A percentile compares a stretch with the other conserved stretches of the same genome.
phyloP scores from a whole-genome alignment of 768 basidiomycete genomes.

The Mycena haematopus region DNA sequence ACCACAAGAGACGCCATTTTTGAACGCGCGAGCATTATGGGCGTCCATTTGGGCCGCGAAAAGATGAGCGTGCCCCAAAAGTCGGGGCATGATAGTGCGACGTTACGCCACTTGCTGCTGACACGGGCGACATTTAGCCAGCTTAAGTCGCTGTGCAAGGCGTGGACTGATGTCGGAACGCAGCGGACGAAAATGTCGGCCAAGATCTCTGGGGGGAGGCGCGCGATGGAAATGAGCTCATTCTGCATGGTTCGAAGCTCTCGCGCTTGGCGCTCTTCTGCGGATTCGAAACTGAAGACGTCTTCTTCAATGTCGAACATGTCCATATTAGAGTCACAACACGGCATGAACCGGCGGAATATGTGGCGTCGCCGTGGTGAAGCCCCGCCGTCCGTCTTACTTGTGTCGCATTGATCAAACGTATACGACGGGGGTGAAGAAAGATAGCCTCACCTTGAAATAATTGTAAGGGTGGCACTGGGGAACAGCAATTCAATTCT shows the following conservation, averaged over 20 bases:
- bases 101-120: conserved; percentile 24
- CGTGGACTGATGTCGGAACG: conserved; percentile 17
- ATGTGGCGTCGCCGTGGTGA: conserved; percentile 1
- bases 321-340: conserved; percentile 2
- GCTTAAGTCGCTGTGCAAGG: conserved; percentile 12
- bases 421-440: background rate
- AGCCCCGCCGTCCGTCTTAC: background rate
- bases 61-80: conserved; percentile 30
- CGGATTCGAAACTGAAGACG: conserved; percentile 6
- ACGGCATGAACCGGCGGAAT: conserved; percentile 9
- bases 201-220: conserved; percentile 30
- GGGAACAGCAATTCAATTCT: background rate
- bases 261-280: conserved; percentile 15
- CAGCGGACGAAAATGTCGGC: conserved; percentile 29
- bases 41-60: conserved; percentile 26
- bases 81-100: conserved; percentile 28
- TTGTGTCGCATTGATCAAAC: background rate
- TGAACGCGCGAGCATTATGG: conserved; percentile 29
- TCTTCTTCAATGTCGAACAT: conserved; percentile 6
- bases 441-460: background rate
- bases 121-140: conserved; percentile 29
- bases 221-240: conserved; percentile 21
- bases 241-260: conserved; percentile 14
- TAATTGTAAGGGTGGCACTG: too few relatives aligned
- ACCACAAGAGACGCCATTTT: conserved; percentile 23